These are phyloP conservation scores for Chaetoceros muelleri DNA, from an alignment of 108 stramenopile genomes.

Conservation along the genomic window DNA sequence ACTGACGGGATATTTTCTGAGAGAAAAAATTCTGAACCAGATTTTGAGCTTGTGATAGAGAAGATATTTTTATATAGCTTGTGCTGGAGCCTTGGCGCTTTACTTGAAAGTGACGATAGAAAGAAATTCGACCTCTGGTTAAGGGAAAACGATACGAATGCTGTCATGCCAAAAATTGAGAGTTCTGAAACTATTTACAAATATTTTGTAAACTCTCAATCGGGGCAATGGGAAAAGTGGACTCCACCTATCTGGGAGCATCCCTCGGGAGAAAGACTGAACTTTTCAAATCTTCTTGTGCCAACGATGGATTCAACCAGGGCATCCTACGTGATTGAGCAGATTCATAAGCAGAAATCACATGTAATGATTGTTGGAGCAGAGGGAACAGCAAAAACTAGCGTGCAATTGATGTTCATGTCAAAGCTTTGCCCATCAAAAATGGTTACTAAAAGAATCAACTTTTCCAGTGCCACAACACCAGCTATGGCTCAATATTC, in stretches of 20 bases:
- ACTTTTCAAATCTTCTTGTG: conserved; percentile 83
- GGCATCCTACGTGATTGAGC: conserved; percentile 51
- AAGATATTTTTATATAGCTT: conserved; percentile 74
- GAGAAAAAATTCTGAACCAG: conserved; percentile 13
- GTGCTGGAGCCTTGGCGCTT: conserved; percentile 79
- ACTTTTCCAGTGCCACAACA: conserved; percentile 85
- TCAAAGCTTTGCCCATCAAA: conserved; percentile 47
- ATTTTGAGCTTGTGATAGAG: conserved; percentile 24
- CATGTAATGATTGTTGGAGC: conserved; percentile 79
- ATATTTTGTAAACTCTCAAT: conserved; percentile 54
- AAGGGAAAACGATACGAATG: conserved; percentile 36
- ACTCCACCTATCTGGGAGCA: conserved; percentile 67
- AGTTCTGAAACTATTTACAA: conserved; percentile 72
- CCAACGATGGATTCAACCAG: conserved; percentile 90
- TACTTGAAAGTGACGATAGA: conserved; percentile 83
- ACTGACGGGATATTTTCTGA: conserved; percentile 29
- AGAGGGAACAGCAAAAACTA: conserved; percentile 88
- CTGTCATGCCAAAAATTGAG: conserved; percentile 58
- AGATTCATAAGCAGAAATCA: conserved; percentile 55
- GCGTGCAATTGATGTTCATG: conserved; percentile 80
- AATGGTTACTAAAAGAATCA: conserved; percentile 69
- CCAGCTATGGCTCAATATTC: conserved; percentile 82
- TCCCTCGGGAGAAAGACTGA: conserved; percentile 62
- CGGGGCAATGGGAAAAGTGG: conserved; percentile 56
- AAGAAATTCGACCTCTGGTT: conserved; percentile 69